Conservation (phyloP, 495 filamentous ascomycete species). For the Ascodesmis nigricans region DNA sequence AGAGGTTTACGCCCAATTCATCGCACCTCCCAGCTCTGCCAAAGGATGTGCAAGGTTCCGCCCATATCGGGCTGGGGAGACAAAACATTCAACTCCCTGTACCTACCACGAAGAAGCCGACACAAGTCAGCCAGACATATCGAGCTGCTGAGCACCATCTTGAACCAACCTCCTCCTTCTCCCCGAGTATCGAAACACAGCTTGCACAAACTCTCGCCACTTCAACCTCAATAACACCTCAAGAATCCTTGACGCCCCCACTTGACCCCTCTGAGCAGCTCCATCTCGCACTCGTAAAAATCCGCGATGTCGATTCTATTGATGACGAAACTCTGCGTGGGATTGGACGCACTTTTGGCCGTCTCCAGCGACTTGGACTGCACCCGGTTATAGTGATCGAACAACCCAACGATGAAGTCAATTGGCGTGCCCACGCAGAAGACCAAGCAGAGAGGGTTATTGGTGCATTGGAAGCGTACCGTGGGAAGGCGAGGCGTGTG, state of each 20-base stretch:
- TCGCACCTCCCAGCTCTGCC: constrained; percentile 1
- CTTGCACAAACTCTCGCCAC: constrained; percentile 12
- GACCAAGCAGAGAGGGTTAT: constrained; percentile 55
- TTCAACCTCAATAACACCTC: constrained; percentile 39
- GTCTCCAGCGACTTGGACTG: constrained; percentile 61
- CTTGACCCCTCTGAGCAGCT: constrained; percentile 27
- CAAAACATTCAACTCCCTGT: constrained; percentile 8
- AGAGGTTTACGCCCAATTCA: constrained; percentile 39
- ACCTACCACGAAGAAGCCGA: constrained; percentile 4
- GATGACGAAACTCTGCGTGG: constrained; percentile 46
- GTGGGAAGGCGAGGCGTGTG: constrained; percentile 42
- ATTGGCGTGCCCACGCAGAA: constrained; percentile 27
- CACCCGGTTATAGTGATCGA: constrained; percentile 65
- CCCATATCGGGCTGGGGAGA: constrained; percentile 7
- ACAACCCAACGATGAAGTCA: constrained; percentile 11
- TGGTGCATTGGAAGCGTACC: constrained; percentile 43
- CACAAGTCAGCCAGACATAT: constrained; percentile 11
- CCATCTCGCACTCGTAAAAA: constrained; percentile 71
- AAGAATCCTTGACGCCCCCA: constrained; percentile 21
- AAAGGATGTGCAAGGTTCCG: background rate
- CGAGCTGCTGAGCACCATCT: constrained; percentile 13
- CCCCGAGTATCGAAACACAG: background rate
- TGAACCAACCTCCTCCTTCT: background rate
- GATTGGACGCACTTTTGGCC: constrained; percentile 60
- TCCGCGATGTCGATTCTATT: constrained; percentile 47